Conservation (phyloP, 345 rosid species). For the Laguncularia racemosa region DNA sequence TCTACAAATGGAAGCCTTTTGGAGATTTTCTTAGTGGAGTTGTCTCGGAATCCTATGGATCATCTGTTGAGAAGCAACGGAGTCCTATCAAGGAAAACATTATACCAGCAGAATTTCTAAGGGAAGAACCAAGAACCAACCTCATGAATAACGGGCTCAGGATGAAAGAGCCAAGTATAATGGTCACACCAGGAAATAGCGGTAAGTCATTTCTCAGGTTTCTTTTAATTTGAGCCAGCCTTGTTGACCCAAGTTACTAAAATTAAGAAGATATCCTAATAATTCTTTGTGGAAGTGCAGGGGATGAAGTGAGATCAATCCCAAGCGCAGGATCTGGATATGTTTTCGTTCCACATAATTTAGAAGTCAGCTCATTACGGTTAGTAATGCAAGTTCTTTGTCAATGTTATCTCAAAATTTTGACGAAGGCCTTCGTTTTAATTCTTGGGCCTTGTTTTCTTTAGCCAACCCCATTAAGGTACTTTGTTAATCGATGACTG, state of each 20-base stretch:
- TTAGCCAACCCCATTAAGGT: no score
- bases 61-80: constrained; percentile 44
- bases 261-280: no score
- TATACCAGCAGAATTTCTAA: constrained; percentile 5
- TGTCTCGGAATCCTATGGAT: constrained; percentile 30
- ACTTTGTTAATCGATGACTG: neutral
- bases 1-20: constrained; percentile 34
- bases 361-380: constrained; percentile 31
- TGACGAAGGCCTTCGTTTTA: neutral
- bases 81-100: neutral
- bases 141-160: constrained; percentile 19
- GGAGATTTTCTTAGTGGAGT: constrained; percentile 41
- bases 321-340: constrained; percentile 71
- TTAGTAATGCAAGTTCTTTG: constrained; percentile 11
- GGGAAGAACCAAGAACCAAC: constrained; percentile 28
- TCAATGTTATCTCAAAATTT: neutral
- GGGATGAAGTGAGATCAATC: constrained; percentile 51
- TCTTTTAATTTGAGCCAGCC: no score
- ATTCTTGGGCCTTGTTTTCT: neutral
- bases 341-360: constrained; percentile 18
- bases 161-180: constrained; percentile 22
- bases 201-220: constrained; percentile 23
- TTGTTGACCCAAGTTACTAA: no score
- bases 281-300: constrained; percentile 20
- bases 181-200: constrained; percentile 47